These are phyloP conservation scores for Neoboletus subvelutipes DNA, from an alignment of 768 basidiomycete species.

Conservation along the genomic window DNA sequence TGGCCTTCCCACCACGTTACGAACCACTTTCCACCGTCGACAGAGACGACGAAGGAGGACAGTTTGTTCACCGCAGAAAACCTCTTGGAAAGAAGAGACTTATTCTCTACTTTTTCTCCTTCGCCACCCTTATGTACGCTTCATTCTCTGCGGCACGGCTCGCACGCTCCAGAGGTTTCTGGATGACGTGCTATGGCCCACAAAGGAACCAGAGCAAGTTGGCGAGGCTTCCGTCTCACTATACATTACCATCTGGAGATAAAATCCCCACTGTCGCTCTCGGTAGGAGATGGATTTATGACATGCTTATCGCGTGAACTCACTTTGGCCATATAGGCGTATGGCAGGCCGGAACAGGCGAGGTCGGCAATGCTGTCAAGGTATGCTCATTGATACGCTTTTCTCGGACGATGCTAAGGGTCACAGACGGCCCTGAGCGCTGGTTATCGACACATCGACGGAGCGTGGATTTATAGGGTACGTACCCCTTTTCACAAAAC, in stretches of 20 bases:
- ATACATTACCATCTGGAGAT: conserved; percentile 63
- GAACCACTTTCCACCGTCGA: conserved; percentile 25
- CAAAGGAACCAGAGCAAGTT: conserved; percentile 25
- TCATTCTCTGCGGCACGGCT: conserved; percentile 17
- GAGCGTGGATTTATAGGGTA: conserved; percentile 68
- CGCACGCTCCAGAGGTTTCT: conserved; percentile 22
- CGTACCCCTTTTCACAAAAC: conserved; percentile 14
- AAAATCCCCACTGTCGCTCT: conserved; percentile 67
- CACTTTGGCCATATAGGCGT: conserved; percentile 43
- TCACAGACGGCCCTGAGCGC: conserved; percentile 52
- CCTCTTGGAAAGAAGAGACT: conserved; percentile 20
- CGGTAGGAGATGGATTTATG: conserved; percentile 36
- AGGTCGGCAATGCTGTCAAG: conserved; percentile 70
- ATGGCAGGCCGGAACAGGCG: conserved; percentile 55
- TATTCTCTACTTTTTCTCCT: conserved; percentile 21
- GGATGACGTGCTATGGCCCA: conserved; percentile 17
- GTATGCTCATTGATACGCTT: conserved; percentile 25
- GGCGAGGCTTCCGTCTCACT: conserved; percentile 44
- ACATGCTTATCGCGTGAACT: background rate
- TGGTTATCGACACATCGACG: conserved; percentile 74
- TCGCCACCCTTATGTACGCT: conserved; percentile 24
- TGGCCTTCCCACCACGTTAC: conserved; percentile 27
- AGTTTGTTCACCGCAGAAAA: background rate
- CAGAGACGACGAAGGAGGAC: conserved; percentile 10
- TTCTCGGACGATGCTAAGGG: background rate